phyloP scores from a whole-genome alignment of 768 basidiomycete species.

The Kwoniella newhampshirensis region DNA sequence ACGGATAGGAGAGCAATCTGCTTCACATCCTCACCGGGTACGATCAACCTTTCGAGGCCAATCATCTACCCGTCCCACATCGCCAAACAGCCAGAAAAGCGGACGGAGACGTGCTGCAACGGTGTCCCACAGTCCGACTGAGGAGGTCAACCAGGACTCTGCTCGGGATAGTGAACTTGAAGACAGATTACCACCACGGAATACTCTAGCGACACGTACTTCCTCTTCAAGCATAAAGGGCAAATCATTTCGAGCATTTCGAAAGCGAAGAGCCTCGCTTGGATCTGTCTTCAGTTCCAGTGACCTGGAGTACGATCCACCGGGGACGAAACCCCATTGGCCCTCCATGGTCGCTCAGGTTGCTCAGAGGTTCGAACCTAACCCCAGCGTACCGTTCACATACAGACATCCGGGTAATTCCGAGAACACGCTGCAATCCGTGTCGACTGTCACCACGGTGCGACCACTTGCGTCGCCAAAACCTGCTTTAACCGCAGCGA shows the following conservation, averaged over 20 bases:
- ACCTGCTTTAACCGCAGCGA: not conserved
- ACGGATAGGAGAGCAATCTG: too few species aligned
- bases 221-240: too few species aligned
- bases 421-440: constrained; percentile 39
- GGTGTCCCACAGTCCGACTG: not conserved
- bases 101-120: constrained; percentile 9
- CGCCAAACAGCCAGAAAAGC: not conserved
- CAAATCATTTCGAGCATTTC: constrained; percentile 11
- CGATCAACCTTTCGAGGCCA: not conserved
- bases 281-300: constrained; percentile 9
- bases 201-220: too few species aligned
- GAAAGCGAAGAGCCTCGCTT: constrained; percentile 20
- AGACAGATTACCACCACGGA: not conserved
- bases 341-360: constrained; percentile 31
- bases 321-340: constrained; percentile 23
- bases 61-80: too few species aligned
- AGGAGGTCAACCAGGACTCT: not conserved
- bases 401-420: constrained; percentile 32
- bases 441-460: constrained; percentile 27
- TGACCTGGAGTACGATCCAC: constrained; percentile 16
- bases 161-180: not conserved
- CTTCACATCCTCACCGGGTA: constrained; percentile 5
- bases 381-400: constrained; percentile 25
- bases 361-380: constrained; percentile 21
- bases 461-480: constrained; percentile 36